These are phyloP conservation scores for Mycena chlorophos DNA, from an alignment of 768 basidiomycete genomes.

Conservation along the genomic window DNA sequence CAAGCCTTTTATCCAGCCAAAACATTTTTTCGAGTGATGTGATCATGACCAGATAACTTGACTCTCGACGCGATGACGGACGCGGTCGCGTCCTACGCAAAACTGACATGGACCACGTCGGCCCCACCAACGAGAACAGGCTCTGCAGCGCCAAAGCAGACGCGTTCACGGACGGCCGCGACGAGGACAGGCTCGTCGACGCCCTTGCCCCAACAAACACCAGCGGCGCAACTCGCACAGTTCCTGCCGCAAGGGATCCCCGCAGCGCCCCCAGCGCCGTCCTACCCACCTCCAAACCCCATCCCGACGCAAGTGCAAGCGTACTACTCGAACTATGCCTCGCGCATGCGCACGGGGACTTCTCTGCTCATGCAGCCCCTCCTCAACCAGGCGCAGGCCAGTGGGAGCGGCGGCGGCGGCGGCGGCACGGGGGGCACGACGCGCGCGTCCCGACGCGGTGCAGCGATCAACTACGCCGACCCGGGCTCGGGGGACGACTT, in stretches of 20 bases:
- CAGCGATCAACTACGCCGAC: constrained; percentile 84
- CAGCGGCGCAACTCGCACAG: constrained; percentile 39
- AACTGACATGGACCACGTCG: constrained; percentile 37
- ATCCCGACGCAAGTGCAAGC: constrained; percentile 71
- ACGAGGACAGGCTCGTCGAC: not conserved
- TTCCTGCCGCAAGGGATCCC: constrained; percentile 21
- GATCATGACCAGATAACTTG: too few relatives aligned
- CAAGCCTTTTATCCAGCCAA: too few relatives aligned
- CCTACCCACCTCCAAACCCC: constrained; percentile 55
- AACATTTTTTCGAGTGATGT: not conserved
- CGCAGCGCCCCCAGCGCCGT: constrained; percentile 34
- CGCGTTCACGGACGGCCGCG: constrained; percentile 8
- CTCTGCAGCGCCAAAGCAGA: constrained; percentile 9
- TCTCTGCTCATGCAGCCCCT: constrained; percentile 92
- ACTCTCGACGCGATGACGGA: too few relatives aligned
- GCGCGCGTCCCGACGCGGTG: constrained; percentile 60
- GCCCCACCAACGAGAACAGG: constrained; percentile 33
- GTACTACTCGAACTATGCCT: constrained; percentile 77
- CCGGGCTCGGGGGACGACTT: constrained; percentile 82
- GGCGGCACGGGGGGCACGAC: constrained; percentile 38
- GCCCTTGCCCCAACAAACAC: constrained; percentile 24
- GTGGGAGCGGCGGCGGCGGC: too few relatives aligned
- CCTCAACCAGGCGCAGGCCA: constrained; percentile 65
- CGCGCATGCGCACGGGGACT: constrained; percentile 87
- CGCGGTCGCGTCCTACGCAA: constrained; percentile 20